These are phyloP conservation scores for Mucuna pruriens DNA, from an alignment of 306 rosid genomes.

Conservation along the genomic window DNA sequence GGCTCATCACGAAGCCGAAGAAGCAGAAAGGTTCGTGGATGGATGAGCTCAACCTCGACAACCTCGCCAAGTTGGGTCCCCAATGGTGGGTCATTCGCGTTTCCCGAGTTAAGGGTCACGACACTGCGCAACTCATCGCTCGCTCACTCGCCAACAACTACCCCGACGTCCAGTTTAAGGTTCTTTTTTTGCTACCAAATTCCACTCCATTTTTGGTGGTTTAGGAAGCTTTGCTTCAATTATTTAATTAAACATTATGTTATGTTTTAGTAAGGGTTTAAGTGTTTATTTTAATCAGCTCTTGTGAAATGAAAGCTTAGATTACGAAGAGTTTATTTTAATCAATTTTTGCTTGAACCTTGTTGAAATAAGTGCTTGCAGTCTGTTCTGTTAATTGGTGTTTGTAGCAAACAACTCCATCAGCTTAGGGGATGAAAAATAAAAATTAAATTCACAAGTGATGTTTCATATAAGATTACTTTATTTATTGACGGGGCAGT, in stretches of 20 bases:
- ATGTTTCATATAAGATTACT: background rate
- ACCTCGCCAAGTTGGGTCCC: constrained; percentile 68
- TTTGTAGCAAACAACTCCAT: constrained; percentile 5
- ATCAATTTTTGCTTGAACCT: too few relatives aligned
- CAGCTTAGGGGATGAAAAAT: constrained; percentile 18
- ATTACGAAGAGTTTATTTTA: too few relatives aligned
- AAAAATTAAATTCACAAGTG: background rate
- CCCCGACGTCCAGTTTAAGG: constrained; percentile 63
- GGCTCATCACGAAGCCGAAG: constrained; percentile 71
- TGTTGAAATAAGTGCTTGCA: too few relatives aligned
- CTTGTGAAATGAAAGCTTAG: too few relatives aligned
- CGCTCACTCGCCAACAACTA: constrained; percentile 61
- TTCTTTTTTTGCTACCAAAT: too few relatives aligned
- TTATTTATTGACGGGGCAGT: background rate
- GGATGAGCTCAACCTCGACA: constrained; percentile 78
- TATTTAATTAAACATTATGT: too few relatives aligned
- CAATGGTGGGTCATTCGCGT: constrained; percentile 83
- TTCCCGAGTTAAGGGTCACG: constrained; percentile 59
- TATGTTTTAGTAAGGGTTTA: too few relatives aligned
- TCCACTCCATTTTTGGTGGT: too few relatives aligned
- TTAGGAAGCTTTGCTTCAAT: too few relatives aligned
- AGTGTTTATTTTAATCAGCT: too few relatives aligned
- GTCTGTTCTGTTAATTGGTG: too few relatives aligned
- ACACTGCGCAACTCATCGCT: too few relatives aligned
- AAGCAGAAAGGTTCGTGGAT: constrained; percentile 64